phyloP scores from a whole-genome alignment of 495 filamentous ascomycete species.

The Pseudomonodictys pantanalensis region DNA sequence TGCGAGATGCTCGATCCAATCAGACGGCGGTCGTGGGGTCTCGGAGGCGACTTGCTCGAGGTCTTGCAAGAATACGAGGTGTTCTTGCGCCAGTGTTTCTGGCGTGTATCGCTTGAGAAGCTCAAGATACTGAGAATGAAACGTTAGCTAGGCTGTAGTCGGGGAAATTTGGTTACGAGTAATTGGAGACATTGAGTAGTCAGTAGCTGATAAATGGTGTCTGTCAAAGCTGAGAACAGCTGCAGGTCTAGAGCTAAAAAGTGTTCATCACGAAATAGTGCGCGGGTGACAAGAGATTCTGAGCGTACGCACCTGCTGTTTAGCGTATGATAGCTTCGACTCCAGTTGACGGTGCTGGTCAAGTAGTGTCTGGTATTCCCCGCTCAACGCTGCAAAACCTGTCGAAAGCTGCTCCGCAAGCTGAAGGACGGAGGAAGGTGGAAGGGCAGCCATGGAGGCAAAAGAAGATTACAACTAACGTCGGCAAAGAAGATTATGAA shows the following conservation, averaged over 20 bases:
- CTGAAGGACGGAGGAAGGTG: conserved; percentile 9
- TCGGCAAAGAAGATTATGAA: background rate
- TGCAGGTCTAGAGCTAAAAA: conserved; percentile 73
- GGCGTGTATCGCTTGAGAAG: conserved; percentile 36
- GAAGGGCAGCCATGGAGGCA: conserved; percentile 4
- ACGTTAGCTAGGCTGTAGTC: background rate
- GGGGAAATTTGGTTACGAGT: conserved; percentile 24
- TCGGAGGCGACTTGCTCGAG: conserved; percentile 8
- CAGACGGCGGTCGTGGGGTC: background rate
- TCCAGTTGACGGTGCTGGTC: conserved; percentile 39
- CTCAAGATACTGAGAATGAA: conserved; percentile 39
- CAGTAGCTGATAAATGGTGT: too few species aligned
- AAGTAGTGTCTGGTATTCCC: conserved; percentile 39
- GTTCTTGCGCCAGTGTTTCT: conserved; percentile 22
- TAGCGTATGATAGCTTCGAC: conserved; percentile 38
- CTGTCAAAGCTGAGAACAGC: conserved; percentile 55
- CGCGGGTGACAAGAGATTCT: background rate
- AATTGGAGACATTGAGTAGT: conserved; percentile 31
- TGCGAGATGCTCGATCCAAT: conserved; percentile 24
- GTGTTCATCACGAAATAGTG: conserved; percentile 53
- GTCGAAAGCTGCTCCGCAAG: conserved; percentile 35
- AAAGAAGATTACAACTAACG: background rate
- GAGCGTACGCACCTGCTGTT: conserved; percentile 39
- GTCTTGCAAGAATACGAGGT: conserved; percentile 18
- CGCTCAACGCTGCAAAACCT: conserved; percentile 41